These are phyloP conservation scores for Chaetomium sp. DNA, from an alignment of 2,329 filamentous ascomycete species.

Conservation along the genomic window DNA sequence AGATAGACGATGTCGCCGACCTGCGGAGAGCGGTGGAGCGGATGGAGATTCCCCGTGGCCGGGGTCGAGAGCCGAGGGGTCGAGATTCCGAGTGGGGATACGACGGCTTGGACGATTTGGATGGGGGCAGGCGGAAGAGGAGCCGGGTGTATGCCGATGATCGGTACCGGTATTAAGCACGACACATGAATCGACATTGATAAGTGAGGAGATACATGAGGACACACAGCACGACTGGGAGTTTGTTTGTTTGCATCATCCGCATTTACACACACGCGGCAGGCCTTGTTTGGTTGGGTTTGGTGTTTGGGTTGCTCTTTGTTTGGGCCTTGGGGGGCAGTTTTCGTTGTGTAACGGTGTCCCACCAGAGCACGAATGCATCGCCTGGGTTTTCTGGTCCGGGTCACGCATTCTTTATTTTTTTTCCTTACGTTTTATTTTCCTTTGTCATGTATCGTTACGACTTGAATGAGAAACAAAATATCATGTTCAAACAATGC, in stretches of 20 bases:
- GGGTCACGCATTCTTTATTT: background rate
- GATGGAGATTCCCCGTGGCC: conserved; percentile 19
- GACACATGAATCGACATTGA: too few species aligned
- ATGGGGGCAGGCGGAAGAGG: conserved; percentile 17
- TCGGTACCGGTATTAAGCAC: conserved; percentile 16
- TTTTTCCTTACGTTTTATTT: background rate
- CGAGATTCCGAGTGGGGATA: conserved; percentile 15
- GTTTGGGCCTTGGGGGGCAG: too few species aligned
- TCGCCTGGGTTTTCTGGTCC: background rate
- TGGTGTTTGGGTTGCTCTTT: too few species aligned
- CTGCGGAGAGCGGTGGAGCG: conserved; percentile 20
- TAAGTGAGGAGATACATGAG: too few species aligned
- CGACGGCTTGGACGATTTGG: conserved; percentile 1
- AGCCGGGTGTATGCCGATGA: conserved; percentile 22
- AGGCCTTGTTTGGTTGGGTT: too few species aligned
- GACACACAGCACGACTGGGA: too few species aligned
- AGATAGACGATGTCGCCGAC: conserved; percentile 18
- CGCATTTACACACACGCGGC: too few species aligned
- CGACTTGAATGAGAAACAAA: background rate
- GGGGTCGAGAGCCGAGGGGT: conserved; percentile 9
- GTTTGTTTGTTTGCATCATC: too few species aligned
- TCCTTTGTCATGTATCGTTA: conserved; percentile 7
- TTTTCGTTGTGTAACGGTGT: background rate
- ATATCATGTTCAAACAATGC: background rate
- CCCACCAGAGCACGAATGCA: background rate